phyloP scores from a whole-genome alignment of 2,329 filamentous ascomycete species.

The Penicillium sp. region DNA sequence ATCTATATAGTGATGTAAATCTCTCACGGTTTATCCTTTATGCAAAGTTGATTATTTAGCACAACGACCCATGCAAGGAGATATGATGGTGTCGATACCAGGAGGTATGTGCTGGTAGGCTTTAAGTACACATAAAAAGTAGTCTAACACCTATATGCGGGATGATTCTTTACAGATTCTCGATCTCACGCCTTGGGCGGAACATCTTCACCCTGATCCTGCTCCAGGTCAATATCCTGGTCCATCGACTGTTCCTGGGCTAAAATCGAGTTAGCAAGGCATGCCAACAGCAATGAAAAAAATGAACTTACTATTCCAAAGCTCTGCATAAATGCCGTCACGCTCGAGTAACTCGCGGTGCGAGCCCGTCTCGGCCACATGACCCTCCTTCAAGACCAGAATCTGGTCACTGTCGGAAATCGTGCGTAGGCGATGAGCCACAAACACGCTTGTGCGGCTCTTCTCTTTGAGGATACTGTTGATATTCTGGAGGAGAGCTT shows the following conservation, averaged over 20 bases:
- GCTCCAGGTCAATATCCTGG: conserved; percentile 28
- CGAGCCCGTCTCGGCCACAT: conserved; percentile 83
- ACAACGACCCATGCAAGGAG: too few species aligned
- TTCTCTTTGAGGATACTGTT: conserved; percentile 90
- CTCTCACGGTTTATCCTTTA: too few species aligned
- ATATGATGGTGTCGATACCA: too few species aligned
- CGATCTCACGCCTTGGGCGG: not conserved
- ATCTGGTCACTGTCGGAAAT: conserved; percentile 94
- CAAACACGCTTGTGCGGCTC: conserved; percentile 84
- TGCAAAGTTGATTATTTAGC: too few species aligned
- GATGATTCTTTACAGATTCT: not conserved
- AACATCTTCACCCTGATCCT: not conserved
- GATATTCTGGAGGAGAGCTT: conserved; percentile 85
- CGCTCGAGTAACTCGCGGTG: conserved; percentile 78
- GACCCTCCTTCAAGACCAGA: conserved; percentile 80
- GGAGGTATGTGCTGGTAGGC: not conserved
- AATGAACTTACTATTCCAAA: conserved; percentile 74
- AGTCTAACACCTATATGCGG: conserved; percentile 25
- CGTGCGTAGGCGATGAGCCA: conserved; percentile 86
- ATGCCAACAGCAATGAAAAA: too few species aligned
- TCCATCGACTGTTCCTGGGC: conserved; percentile 60
- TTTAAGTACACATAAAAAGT: not conserved
- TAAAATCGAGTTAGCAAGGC: conserved; percentile 25
- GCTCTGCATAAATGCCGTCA: conserved; percentile 72
- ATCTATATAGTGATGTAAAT: too few species aligned